Base-by-base conservation (phyloP, 257 asterid genomes). In the Schizonepeta tenuifolia region DNA sequence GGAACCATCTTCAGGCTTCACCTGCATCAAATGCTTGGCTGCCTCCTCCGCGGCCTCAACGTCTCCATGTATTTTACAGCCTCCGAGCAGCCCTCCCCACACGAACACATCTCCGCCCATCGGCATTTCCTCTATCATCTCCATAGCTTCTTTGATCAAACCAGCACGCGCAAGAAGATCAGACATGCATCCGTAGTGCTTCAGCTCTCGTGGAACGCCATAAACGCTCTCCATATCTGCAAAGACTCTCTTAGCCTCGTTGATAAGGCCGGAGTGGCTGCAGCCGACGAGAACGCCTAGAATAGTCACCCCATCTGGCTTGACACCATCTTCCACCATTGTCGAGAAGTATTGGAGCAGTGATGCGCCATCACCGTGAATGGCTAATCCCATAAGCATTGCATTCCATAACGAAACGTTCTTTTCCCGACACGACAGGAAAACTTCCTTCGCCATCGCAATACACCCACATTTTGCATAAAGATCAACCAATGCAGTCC, bases 21-120 rank as follows among this genome's bases (percentile, higher is more conserved):
- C 85, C 71, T 83, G 80, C 86, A 89, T 86, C 76, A 94, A 82
- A 1, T 46, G 82, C 75, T 67, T 72, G 3, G 97, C 96, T 0
- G 97, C 97, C 68, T 50, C 86, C 80, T 87, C 96, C 0, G 96
- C 98, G 17, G 81, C 74, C 69, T 84, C 96, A 10, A 89, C 75
- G 65, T 91, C 72, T 43, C 96, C 95, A 20, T 94, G 96, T 74
- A 83, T 79, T 71, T 88, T 82, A 64, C 97, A 91, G 67, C 98
- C 98, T 31, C 98, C 97, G n/a, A 94, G 95, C 82, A 94, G 67
- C 28, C 96, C 95, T 33, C 97, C 97, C 98, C 96, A 93, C 47
- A 85, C 93, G 24, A 85, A 93, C 43, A 85, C 90, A 38, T 91
- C 97, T 3, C 96, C 96, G 24, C 68, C 68, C 89, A 86, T 79